Percentiles rank a stretch among this genome's conserved stretches.
Evolutionary conservation across 1,284 basidiomycete species (phyloP).

Genomic region (Bjerkandera adusta): DNA sequence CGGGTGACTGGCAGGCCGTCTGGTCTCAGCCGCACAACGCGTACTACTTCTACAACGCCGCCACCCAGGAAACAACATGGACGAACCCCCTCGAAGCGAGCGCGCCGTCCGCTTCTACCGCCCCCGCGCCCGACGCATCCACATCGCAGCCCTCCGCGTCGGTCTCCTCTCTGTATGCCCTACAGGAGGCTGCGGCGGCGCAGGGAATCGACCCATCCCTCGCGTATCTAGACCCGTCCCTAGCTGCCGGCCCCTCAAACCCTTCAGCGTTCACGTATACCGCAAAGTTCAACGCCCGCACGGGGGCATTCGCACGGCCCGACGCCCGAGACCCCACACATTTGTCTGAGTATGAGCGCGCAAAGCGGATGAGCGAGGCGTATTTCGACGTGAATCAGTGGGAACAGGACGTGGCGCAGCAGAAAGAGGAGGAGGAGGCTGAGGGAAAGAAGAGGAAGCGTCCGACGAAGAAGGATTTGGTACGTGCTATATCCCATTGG

Average conservation of each 20-base stretch:
- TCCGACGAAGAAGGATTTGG: slow-evolving; percentile 85
- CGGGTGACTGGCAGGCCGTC: slow-evolving; percentile 78
- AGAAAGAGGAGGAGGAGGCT: slow-evolving; percentile 50
- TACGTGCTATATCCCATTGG: slow-evolving; percentile 37
- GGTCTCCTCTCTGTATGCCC: slow-evolving; percentile 36
- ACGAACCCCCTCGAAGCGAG: slow-evolving; percentile 68
- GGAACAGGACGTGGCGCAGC: slow-evolving; percentile 39
- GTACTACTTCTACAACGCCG: slow-evolving; percentile 87
- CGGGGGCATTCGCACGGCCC: slow-evolving; percentile 70
- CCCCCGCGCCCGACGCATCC: slow-evolving; percentile 18
- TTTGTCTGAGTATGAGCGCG: slow-evolving; percentile 79
- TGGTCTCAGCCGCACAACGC: slow-evolving; percentile 79
- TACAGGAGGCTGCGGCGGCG: slow-evolving; percentile 63
- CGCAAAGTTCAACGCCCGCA: slow-evolving; percentile 84
- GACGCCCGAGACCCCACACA: slow-evolving; percentile 73
- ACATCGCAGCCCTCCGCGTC: slow-evolving; percentile 23
- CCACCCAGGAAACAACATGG: slow-evolving; percentile 87
- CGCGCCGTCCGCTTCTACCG: slow-evolving; percentile 2
- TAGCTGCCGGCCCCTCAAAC: slow-evolving; percentile 39
- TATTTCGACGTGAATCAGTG: slow-evolving; percentile 87
- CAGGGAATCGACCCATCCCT: slow-evolving; percentile 86
- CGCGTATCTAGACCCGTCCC: slow-evolving; percentile 77
- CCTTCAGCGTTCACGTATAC: slow-evolving; percentile 48
- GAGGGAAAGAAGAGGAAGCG: slow-evolving; percentile 64
- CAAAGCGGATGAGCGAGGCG: slow-evolving; percentile 83